These are phyloP conservation scores for Saccharomycopsis olivae DNA, from an alignment of 805 yeast genomes.

Conservation along the genomic window DNA sequence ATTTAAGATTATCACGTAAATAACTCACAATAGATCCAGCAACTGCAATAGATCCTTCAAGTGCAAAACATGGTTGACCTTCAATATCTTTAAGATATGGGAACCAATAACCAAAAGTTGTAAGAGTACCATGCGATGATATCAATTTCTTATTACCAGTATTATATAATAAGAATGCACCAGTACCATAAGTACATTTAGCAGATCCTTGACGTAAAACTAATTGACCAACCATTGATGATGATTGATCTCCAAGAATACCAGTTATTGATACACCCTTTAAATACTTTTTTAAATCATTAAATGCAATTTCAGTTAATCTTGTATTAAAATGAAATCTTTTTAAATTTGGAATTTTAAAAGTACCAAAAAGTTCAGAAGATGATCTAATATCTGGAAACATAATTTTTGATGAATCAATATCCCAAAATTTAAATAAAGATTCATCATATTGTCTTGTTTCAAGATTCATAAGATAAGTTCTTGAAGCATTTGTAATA, in stretches of 20 bases:
- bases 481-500: slow-evolving; percentile 85
- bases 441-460: slow-evolving; percentile 67
- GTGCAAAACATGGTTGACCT: slow-evolving; percentile 67
- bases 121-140: slow-evolving; percentile 71
- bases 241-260: slow-evolving; percentile 89
- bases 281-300: slow-evolving; percentile 35
- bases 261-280: slow-evolving; percentile 72
- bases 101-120: slow-evolving; percentile 88
- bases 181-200: slow-evolving; percentile 94
- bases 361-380: slow-evolving; percentile 67
- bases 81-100: slow-evolving; percentile 44
- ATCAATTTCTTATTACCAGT: slow-evolving; percentile 67
- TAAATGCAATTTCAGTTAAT: slow-evolving; percentile 42
- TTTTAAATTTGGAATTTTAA: slow-evolving; percentile 49
- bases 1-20: slow-evolving; percentile 81
- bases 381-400: slow-evolving; percentile 74
- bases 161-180: slow-evolving; percentile 82
- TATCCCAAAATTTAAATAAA: slow-evolving; percentile 68
- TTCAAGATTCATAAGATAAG: slow-evolving; percentile 78
- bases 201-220: slow-evolving; percentile 80
- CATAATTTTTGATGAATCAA: slow-evolving; percentile 53
- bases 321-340: slow-evolving; percentile 40
- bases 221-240: slow-evolving; percentile 87
- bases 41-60: slow-evolving; percentile 94
- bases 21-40: slow-evolving; percentile 93